Evolutionary conservation across 2,329 filamentous ascomycete species (phyloP), one percentile per base, ranked within the genome.

Genomic region (Hymenoscyphus fructigenus): DNA sequence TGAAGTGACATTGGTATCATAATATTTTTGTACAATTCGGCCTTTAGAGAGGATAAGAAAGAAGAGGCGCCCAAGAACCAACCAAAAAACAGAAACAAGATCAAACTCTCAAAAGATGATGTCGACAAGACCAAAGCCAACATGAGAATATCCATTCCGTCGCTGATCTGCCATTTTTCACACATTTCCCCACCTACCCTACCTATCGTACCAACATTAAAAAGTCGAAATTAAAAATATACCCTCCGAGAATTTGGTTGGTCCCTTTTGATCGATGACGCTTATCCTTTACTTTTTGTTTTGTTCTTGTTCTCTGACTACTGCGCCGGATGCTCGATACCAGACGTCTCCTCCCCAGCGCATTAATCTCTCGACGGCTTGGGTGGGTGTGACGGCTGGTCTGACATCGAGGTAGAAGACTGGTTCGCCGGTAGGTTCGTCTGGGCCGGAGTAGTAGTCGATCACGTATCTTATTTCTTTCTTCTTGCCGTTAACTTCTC

Each of bases 341-440:
- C 95, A 99, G 9, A 96, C 85, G 78, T 98, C 94, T 10, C 91
- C 93, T 60, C 93, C 90, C 92, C 93, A 98, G 73, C 93, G 83
- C 75, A 97, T 87, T 66, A 93, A 79, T 60, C 95, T 85, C 81
- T 98, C 95, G 2, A 88, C 86, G 0, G 92, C 91, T 29, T 89
- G 89, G 0, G 86, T 89, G 2, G 93, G 93, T 0, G 91, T 92
- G 53, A 97, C 80, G 3, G 95, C 95, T 1, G 95, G 95, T 68
- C 95, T 85, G 23, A 99, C 95, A 75, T 99, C 95, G 62, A 99
- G 86, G 77, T 89, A 97, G 80, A 99, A 99, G 6, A 98, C 93
- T 2, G 95, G 94, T 76, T 97, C 92, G 36, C 93, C 95, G 0
- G 87, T 91, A 2, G 89, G 87, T 36, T 75, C 73, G 1, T 91